Evolutionary conservation across 1,284 basidiomycete genomes (phyloP).

Genomic region (Coriolopsis trogii): DNA sequence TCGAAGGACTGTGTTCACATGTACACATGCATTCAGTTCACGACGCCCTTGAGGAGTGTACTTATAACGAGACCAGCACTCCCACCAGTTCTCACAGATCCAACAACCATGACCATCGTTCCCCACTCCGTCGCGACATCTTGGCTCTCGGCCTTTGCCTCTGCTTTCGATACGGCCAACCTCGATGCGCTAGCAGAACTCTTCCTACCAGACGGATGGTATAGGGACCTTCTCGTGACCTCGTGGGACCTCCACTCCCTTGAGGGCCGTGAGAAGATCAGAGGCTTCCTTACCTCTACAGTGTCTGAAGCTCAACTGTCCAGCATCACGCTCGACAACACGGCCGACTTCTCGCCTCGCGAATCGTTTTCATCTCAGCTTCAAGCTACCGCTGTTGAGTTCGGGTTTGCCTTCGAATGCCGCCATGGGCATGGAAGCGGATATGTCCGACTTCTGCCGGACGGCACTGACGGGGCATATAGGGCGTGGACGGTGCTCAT

Average conservation of each 20-base stretch:
- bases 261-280: slow-evolving; percentile 43
- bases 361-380: slow-evolving; percentile 24
- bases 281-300: slow-evolving; percentile 42
- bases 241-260: slow-evolving; percentile 69
- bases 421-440: slow-evolving; percentile 40
- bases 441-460: slow-evolving; percentile 37
- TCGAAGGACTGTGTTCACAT: neutral
- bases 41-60: neutral
- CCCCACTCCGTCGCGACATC: slow-evolving; percentile 35
- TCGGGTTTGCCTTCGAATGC: slow-evolving; percentile 46
- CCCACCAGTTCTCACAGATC: neutral
- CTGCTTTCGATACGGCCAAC: slow-evolving; percentile 38
- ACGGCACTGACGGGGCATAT: slow-evolving; percentile 6
- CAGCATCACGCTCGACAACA: slow-evolving; percentile 35
- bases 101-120: slow-evolving; percentile 8
- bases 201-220: slow-evolving; percentile 49
- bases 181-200: slow-evolving; percentile 37
- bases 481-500: slow-evolving; percentile 31
- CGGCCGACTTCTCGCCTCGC: slow-evolving; percentile 30
- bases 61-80: slow-evolving; percentile 1
- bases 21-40: neutral
- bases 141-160: slow-evolving; percentile 51
- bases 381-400: slow-evolving; percentile 21
- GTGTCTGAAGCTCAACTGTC: slow-evolving; percentile 29
- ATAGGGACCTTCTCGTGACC: slow-evolving; percentile 60